phyloP scores from a whole-genome alignment of 192 early-diverging fungal genomes.

The Chytriomyces sp. region DNA sequence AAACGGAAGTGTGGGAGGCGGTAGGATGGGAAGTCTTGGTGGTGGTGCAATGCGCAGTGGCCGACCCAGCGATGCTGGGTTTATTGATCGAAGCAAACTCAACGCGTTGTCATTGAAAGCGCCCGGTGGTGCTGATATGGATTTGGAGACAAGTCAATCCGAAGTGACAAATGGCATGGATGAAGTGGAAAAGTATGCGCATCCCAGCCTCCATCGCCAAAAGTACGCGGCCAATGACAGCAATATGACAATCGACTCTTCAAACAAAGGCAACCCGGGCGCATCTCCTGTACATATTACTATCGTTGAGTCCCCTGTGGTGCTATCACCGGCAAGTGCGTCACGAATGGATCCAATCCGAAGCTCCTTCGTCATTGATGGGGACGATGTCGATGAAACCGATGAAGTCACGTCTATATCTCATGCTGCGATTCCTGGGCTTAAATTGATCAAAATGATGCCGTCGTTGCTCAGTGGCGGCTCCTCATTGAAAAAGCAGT shows the following conservation, averaged over 20 bases:
- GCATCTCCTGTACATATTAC: neutral
- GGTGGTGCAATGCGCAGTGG: neutral
- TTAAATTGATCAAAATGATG: constrained; percentile 27
- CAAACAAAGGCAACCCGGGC: neutral
- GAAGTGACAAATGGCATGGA: neutral
- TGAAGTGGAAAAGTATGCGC: neutral
- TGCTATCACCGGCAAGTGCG: neutral
- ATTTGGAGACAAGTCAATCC: neutral
- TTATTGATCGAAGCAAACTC: neutral
- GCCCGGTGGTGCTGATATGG: neutral
- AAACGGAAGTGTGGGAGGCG: neutral
- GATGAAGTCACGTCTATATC: constrained; percentile 36
- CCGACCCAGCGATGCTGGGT: neutral
- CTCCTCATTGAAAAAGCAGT: neutral
- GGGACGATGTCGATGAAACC: constrained; percentile 22
- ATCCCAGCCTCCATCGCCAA: neutral
- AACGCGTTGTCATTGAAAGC: neutral
- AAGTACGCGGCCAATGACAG: neutral
- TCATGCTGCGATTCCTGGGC: constrained; percentile 25
- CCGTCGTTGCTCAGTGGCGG: neutral
- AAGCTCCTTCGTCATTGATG: constrained; percentile 11
- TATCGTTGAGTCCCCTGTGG: neutral
- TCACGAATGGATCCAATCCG: neutral
- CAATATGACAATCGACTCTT: neutral
- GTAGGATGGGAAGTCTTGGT: too few species aligned